Base-by-base conservation (phyloP, 1,139 yeast genomes). In the Magnusiomyces sp. region DNA sequence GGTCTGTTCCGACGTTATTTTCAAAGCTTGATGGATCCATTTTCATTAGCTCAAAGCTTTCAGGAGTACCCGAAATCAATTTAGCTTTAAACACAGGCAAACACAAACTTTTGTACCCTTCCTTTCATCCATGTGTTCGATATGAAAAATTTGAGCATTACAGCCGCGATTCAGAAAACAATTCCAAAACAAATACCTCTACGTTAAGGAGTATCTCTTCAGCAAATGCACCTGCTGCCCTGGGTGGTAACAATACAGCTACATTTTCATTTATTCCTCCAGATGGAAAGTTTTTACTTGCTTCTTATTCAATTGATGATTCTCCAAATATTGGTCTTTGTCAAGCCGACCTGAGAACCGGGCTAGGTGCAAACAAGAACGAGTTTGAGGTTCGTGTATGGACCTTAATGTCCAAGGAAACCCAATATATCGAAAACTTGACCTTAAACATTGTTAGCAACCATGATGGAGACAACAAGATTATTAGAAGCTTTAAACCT, bases 221-320 rank as follows among this genome's bases (percentile, higher is more conserved):
- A 17, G 34, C 44, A 7, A 27, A 29, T 17, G 19, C 7, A 13
- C 5, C n/a, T 3, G n/a, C 34, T n/a, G 6, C 38, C 6, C n/a
- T n/a, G n/a, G 38, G 38, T 17, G 17, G 17, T 17, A 17, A 17
- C n/a, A 17, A 14, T 13, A 29, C 19, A 11, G n/a, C 36, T 7
- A 58, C 70, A 0, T 62, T 89, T 41, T 71, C 80, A 14, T 87
- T 90, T 60, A 75, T 85, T 19, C 98, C 98, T 2, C 95, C 97
- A 0, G 97, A 92, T 64, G 97, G 95, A 3, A 75, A 71, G 54
- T 78, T 81, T 40, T 72, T 76, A 4, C 65, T 92, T 17, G 76
- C 83, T 74, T 70, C 76, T 23, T 92, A 92, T 62, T 71, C 76
- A 5, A 65, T 85, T 33, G 44, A 38, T 6, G 86, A 85, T 53